A percentile compares a stretch with the other conserved stretches of the same genome.
phyloP scores from a whole-genome alignment of 768 basidiomycete species.

The Solioccasus polychromus region DNA sequence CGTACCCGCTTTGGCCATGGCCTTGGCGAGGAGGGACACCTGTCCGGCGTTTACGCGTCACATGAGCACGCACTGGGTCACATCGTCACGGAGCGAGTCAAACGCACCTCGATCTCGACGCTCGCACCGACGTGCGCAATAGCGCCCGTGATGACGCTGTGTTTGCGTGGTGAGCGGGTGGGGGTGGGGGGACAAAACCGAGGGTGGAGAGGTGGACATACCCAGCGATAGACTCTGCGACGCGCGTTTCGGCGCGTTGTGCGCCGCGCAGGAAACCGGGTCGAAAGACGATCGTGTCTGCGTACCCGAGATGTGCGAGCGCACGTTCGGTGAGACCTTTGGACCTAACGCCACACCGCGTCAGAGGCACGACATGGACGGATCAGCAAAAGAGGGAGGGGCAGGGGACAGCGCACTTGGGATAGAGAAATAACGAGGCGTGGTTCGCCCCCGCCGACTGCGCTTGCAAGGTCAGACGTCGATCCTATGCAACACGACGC shows the following conservation, averaged over 20 bases:
- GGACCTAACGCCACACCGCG: too few species aligned
- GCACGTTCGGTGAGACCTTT: slow-evolving; percentile 75
- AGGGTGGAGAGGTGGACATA: slow-evolving; percentile 26
- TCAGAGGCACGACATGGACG: too few species aligned
- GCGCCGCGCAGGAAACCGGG: slow-evolving; percentile 54
- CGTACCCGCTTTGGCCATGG: slow-evolving; percentile 51
- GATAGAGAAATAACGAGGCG: slow-evolving; percentile 50
- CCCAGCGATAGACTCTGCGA: slow-evolving; percentile 43
- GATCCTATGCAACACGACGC: neutral
- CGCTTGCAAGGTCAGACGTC: neutral
- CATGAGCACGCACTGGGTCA: neutral
- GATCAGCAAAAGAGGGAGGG: neutral
- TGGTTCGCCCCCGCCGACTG: slow-evolving; percentile 51
- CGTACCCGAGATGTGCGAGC: slow-evolving; percentile 65
- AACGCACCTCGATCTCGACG: slow-evolving; percentile 46
- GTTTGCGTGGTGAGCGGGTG: neutral
- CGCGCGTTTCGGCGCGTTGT: slow-evolving; percentile 39
- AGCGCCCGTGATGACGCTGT: slow-evolving; percentile 37
- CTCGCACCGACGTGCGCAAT: slow-evolving; percentile 37
- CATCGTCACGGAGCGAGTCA: neutral
- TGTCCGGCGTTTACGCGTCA: too few species aligned
- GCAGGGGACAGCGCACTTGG: too few species aligned
- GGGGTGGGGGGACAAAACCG: too few species aligned
- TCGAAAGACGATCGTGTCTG: slow-evolving; percentile 67
- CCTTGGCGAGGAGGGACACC: slow-evolving; percentile 52